Conservation (phyloP, 306 rosid species). For the Acacia melanoxylon region DNA sequence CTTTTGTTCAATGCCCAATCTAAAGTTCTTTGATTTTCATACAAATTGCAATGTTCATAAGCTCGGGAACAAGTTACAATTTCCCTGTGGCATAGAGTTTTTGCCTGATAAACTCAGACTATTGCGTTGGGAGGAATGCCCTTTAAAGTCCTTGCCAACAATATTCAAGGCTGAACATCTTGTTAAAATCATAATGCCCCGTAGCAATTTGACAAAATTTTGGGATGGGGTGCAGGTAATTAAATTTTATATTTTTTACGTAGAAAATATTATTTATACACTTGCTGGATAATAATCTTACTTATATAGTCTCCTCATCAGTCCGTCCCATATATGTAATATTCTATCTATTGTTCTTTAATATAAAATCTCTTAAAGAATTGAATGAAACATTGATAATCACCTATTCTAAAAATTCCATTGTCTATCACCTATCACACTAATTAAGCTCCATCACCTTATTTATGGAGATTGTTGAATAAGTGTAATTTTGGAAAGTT, state of each 20-base stretch:
- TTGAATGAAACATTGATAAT: no score
- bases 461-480: no score
- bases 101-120: constrained; percentile 8
- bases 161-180: constrained; percentile 12
- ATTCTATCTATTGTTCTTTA: no score
- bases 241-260: background rate
- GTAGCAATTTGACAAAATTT: constrained; percentile 6
- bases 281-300: no score
- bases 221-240: constrained; percentile 31
- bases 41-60: rapidly evolving
- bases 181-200: background rate
- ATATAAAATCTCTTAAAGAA: no score
- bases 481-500: no score
- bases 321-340: no score
- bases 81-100: background rate
- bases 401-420: no score
- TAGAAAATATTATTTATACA: background rate
- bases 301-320: no score
- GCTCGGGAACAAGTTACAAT: background rate
- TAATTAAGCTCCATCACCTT: no score
- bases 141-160: constrained; percentile 15
- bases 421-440: no score
- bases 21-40: constrained; percentile 12
- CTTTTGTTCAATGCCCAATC: constrained; percentile 21
- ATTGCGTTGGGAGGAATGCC: constrained; percentile 5